Evolutionary conservation across 1,139 yeast species (phyloP).

Genomic region (Candida neerlandica): DNA sequence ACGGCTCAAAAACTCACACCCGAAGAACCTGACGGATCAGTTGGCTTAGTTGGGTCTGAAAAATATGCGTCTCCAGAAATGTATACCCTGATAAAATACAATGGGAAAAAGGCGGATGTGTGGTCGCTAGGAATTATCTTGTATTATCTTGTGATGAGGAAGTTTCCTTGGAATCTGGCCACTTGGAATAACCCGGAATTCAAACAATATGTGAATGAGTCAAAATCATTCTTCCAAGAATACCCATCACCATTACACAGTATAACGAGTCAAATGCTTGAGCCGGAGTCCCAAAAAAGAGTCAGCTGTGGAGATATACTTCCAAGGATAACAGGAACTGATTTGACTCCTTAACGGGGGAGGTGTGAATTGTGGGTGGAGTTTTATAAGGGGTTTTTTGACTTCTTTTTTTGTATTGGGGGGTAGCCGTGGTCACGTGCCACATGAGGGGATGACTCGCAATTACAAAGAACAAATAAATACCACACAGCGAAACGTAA

Average conservation of each 20-base stretch:
- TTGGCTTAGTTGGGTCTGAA: slow-evolving; percentile 55
- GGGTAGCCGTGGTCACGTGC: too few species aligned
- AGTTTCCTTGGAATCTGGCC: slow-evolving; percentile 44
- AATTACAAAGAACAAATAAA: not conserved
- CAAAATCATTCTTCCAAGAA: slow-evolving; percentile 11
- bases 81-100: slow-evolving; percentile 34
- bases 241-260: slow-evolving; percentile 13
- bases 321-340: not conserved
- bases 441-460: too few species aligned
- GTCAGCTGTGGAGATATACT: slow-evolving; percentile 8
- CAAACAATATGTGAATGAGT: slow-evolving; percentile 13
- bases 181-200: slow-evolving; percentile 22
- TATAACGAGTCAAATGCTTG: slow-evolving; percentile 20
- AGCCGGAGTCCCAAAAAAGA: slow-evolving; percentile 20
- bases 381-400: not conserved
- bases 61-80: slow-evolving; percentile 53
- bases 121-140: slow-evolving; percentile 53
- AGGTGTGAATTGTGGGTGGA: not conserved
- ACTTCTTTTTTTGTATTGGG: not conserved
- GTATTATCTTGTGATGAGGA: slow-evolving; percentile 29
- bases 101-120: slow-evolving; percentile 44
- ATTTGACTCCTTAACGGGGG: not conserved
- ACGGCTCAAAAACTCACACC: slow-evolving; percentile 23
- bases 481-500: not conserved
- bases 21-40: slow-evolving; percentile 20